These are phyloP conservation scores for Erythrobasidium hasegawianum DNA, from an alignment of 1,284 basidiomycete species.

Conservation along the genomic window DNA sequence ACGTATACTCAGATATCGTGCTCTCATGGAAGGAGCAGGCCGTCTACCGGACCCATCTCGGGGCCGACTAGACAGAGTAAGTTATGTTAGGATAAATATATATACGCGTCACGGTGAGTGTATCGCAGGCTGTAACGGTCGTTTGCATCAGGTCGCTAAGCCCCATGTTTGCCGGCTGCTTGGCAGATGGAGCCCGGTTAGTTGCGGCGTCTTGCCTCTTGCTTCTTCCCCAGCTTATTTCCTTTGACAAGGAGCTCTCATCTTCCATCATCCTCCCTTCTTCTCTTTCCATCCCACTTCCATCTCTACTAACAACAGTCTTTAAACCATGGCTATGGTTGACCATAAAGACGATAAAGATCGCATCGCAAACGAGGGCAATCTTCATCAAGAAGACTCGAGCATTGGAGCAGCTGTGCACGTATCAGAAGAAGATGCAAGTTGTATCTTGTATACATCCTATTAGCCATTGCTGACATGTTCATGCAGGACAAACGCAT, in stretches of 20 bases:
- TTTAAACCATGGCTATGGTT: background rate
- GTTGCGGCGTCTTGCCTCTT: background rate
- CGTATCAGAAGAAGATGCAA: background rate
- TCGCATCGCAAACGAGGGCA: background rate
- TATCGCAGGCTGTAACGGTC: background rate
- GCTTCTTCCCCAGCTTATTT: background rate
- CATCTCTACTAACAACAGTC: background rate
- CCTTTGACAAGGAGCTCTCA: background rate
- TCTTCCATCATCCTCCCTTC: background rate
- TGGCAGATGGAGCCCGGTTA: too few relatives aligned
- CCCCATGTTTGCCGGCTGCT: background rate
- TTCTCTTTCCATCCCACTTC: background rate
- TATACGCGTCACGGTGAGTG: too few relatives aligned
- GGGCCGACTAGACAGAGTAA: too few relatives aligned
- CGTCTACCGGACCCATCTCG: too few relatives aligned
- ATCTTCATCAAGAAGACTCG: background rate
- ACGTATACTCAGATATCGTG: too few relatives aligned
- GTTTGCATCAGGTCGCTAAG: background rate
- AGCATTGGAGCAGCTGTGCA: background rate
- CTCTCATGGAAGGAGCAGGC: too few relatives aligned
- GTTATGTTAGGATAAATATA: too few relatives aligned
- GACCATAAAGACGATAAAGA: background rate
- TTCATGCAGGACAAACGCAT: slow-evolving; percentile 22
- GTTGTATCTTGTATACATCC: background rate
- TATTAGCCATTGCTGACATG: background rate